These are phyloP conservation scores for Exserohilum turcica DNA, from an alignment of 2,329 filamentous ascomycete genomes.

Conservation along the genomic window DNA sequence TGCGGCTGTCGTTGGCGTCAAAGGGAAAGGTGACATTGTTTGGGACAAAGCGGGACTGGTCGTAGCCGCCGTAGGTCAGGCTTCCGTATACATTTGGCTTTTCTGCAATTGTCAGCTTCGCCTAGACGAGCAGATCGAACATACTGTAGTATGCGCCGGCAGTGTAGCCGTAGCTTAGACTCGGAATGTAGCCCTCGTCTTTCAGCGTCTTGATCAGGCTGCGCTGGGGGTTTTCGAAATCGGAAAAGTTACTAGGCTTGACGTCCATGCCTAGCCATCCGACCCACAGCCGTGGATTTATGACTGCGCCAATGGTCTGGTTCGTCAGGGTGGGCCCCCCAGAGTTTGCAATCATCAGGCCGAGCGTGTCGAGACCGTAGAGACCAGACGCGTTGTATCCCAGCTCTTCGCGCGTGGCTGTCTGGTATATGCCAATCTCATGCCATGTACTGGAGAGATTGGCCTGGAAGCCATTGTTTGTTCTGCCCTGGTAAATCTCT, in stretches of 20 bases:
- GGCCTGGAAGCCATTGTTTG: slow-evolving; percentile 17
- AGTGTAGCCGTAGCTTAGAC: slow-evolving; percentile 25
- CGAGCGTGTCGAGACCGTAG: slow-evolving; percentile 24
- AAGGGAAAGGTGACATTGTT: slow-evolving; percentile 4
- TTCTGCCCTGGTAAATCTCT: slow-evolving; percentile 15
- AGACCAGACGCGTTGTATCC: slow-evolving; percentile 21
- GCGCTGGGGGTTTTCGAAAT: slow-evolving; percentile 35
- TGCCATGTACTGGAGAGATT: slow-evolving; percentile 21
- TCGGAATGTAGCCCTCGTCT: slow-evolving; percentile 15
- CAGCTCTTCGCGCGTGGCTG: slow-evolving; percentile 13
- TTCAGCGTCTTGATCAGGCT: neutral
- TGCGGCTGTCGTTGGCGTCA: slow-evolving; percentile 23
- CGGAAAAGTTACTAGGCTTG: slow-evolving; percentile 55
- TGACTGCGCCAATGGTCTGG: slow-evolving; percentile 20
- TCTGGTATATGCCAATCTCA: slow-evolving; percentile 23
- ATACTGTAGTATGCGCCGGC: slow-evolving; percentile 28
- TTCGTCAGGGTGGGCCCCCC: slow-evolving; percentile 18
- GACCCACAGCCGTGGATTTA: slow-evolving; percentile 19
- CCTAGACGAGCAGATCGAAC: neutral
- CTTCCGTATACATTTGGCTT: slow-evolving; percentile 20
- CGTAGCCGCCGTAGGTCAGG: slow-evolving; percentile 49
- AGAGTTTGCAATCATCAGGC: slow-evolving; percentile 36
- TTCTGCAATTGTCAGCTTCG: neutral
- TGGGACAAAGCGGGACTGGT: slow-evolving; percentile 36
- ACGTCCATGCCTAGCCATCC: slow-evolving; percentile 49